Base-by-base conservation (phyloP, 2,329 filamentous ascomycete species). In the Colletotrichum theobromicola region DNA sequence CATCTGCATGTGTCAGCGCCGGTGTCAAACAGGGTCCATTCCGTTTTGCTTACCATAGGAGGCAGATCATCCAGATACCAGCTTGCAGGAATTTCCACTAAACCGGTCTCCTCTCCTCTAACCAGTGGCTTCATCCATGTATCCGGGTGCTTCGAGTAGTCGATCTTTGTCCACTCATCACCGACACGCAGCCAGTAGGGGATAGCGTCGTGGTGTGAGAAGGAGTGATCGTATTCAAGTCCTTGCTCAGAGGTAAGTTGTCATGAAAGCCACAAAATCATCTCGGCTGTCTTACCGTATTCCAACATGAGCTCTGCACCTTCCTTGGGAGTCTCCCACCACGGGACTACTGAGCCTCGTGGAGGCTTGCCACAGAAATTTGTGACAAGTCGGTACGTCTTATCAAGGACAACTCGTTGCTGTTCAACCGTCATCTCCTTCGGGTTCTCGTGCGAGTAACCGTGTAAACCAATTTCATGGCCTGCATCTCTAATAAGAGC, bases 391-490 rank as follows among this genome's bases (percentile, higher is more conserved):
- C 89, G 88, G 80, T 92, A 94, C 28, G 93, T 94, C 82, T 94
- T 94, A 79, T 94, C 91, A 5, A 96, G 88, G 18, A 96, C 92
- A 70, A 94, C 93, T 10, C 89, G 89, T 81, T 96, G 94, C 84
- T 96, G 94, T 80, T 95, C 93, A 2, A 93, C 80, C 0, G 88
- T 93, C 93, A 95, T 94, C 72, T 92, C 90, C 1, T 86, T 87
- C 0, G 93, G 93, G 34, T 95, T 95, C 80, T 95, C 93, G 79
- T 95, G 93, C 1, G 89, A 91, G 83, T 95, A 95, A 4, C 92
- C 93, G 77, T 95, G 93, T 26, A 90, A 86, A 13, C 89, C 86
- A 16, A 88, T 87, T 75, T 88, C 85, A 75, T 88, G 87, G 2
- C 85, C 86, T 2, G 83, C 87, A 80, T 85, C 88, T 2, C 87